A percentile compares a stretch with the other conserved stretches of the same genome.
Evolutionary conservation across 345 rosid genomes (phyloP).

Genomic region (Pugionium cornutum): DNA sequence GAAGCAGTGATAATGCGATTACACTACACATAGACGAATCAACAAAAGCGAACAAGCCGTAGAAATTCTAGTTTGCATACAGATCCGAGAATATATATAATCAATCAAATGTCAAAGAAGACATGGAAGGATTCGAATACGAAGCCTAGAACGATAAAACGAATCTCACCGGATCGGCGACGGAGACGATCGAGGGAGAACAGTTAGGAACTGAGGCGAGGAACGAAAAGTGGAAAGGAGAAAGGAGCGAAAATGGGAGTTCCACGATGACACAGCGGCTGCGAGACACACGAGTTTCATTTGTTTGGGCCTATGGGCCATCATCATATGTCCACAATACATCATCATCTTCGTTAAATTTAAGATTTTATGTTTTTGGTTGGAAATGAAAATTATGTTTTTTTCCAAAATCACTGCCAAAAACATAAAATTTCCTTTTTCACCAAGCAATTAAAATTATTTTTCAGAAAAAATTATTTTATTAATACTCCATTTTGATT

Average conservation of each 20-base stretch:
- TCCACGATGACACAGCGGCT: constrained; percentile 45
- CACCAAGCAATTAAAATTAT: no score
- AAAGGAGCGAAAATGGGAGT: constrained; percentile 40
- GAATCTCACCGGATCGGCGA: constrained; percentile 39
- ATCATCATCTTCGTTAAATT: no score
- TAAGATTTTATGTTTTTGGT: no score
- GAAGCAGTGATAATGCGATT: background rate
- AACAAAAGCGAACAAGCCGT: constrained; percentile 25
- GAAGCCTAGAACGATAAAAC: background rate
- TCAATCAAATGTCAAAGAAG: constrained; percentile 18
- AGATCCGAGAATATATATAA: constrained; percentile 29
- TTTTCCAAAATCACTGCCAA: no score
- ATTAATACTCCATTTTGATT: no score
- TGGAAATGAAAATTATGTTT: no score
- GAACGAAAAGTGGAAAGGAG: constrained; percentile 20
- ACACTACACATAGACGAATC: background rate
- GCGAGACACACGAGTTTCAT: constrained; percentile 30
- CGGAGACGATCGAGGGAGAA: constrained; percentile 34
- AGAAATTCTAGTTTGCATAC: constrained; percentile 29
- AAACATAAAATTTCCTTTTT: no score
- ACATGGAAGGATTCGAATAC: constrained; percentile 20
- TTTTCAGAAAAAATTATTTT: no score
- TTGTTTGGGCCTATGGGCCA: constrained; percentile 36
- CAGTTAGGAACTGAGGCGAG: background rate
- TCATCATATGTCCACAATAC: no score